Percentiles rank a stretch among this genome's conserved stretches.
Conservation (phyloP, 2,329 filamentous ascomycete genomes). For the Fusarium secorum region DNA sequence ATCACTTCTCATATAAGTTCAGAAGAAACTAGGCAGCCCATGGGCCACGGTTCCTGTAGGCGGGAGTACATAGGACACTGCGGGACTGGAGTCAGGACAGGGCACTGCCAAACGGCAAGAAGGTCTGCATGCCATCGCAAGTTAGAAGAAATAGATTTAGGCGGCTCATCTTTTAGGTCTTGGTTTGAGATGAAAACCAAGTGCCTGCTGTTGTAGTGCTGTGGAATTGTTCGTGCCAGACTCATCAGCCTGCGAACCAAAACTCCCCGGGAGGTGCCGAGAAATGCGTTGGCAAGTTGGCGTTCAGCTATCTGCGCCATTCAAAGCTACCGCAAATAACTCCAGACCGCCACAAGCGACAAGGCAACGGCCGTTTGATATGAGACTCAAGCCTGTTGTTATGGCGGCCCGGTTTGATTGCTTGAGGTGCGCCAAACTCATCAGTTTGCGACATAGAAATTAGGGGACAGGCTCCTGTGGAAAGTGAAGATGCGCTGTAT, state of each 20-base stretch:
- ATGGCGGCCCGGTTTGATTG: background rate
- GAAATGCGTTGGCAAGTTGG: accelerated
- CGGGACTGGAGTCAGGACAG: background rate
- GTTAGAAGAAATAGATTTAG: background rate
- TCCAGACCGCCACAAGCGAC: background rate
- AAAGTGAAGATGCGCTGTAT: no score
- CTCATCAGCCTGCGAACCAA: background rate
- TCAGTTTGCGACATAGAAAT: background rate
- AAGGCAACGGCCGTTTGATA: background rate
- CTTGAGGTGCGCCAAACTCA: background rate
- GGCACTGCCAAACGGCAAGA: background rate
- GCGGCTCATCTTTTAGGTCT: background rate
- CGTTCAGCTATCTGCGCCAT: background rate
- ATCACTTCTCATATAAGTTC: background rate
- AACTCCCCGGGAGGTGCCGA: background rate
- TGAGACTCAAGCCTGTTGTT: background rate
- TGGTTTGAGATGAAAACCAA: no score
- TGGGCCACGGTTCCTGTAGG: no score
- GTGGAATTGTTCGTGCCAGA: background rate
- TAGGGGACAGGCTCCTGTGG: background rate
- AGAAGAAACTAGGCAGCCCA: no score
- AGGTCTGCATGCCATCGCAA: background rate
- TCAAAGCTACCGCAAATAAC: background rate
- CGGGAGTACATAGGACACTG: no score
- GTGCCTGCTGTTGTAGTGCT: background rate